Conservation (phyloP, 805 yeast species). For the Brettanomyces nanus region DNA sequence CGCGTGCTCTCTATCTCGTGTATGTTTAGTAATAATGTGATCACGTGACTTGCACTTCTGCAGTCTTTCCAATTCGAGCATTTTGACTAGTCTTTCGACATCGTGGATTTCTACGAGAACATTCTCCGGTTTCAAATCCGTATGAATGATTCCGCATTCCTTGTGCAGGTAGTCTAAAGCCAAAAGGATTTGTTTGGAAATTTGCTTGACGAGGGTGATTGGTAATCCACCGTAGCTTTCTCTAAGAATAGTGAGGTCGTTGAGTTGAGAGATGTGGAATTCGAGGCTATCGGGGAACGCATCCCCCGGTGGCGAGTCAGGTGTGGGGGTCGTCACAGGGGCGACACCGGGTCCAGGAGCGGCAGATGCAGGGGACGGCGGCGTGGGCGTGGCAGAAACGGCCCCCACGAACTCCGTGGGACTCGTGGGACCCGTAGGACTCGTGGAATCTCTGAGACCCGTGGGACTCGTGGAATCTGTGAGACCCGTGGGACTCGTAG, state of each 20-base stretch:
- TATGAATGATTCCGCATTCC: constrained; percentile 61
- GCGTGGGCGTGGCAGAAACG: background rate
- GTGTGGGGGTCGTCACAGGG: background rate
- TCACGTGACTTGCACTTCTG: background rate
- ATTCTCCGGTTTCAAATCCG: constrained; percentile 75
- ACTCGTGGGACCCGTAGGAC: too few species aligned
- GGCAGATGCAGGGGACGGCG: background rate
- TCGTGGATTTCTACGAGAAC: constrained; percentile 45
- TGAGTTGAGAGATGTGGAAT: constrained; percentile 19
- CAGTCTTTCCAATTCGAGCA: background rate
- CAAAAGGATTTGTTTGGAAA: constrained; percentile 46
- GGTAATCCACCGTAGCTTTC: constrained; percentile 40
- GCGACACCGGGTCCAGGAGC: too few species aligned
- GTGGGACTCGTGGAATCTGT: too few species aligned
- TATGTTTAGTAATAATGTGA: background rate
- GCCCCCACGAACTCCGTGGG: background rate
- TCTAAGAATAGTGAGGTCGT: constrained; percentile 27
- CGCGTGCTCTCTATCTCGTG: background rate
- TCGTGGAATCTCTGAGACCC: too few species aligned
- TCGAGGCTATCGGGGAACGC: constrained; percentile 10
- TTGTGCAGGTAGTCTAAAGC: constrained; percentile 53
- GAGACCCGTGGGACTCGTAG: too few species aligned
- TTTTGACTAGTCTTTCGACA: constrained; percentile 38
- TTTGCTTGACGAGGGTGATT: constrained; percentile 44
- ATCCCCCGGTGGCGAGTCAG: constrained; percentile 1